A percentile compares a stretch with the other conserved stretches of the same genome.
Evolutionary conservation across 306 rosid genomes (phyloP).

Genomic region (Quercus variabilis): DNA sequence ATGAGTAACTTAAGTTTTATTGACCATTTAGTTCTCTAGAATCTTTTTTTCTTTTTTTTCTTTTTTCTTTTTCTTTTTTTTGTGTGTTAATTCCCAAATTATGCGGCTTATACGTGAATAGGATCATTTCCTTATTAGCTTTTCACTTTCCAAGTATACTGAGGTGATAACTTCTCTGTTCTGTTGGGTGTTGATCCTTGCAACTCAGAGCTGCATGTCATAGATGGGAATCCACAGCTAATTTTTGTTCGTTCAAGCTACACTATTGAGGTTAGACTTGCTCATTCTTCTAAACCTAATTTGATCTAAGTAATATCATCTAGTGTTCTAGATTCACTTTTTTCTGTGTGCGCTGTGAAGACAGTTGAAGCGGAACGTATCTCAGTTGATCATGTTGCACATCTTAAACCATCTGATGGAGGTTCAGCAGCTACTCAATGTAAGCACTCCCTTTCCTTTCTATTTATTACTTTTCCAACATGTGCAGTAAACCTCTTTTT

Average conservation of each 20-base stretch:
- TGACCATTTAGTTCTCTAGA: background rate
- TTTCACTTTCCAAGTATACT: constrained; percentile 10
- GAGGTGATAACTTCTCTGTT: constrained; percentile 24
- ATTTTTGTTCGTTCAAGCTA: constrained; percentile 87
- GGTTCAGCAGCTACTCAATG: constrained; percentile 98
- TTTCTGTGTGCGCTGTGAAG: constrained; percentile 29
- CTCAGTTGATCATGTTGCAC: constrained; percentile 98
- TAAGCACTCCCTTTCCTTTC: constrained; percentile 30
- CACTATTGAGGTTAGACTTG: constrained; percentile 79
- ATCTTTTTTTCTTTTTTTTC: background rate
- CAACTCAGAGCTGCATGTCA: constrained; percentile 87
- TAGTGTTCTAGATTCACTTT: background rate
- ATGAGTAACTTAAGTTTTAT: background rate
- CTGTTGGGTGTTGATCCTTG: constrained; percentile 23
- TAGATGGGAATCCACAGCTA: constrained; percentile 90
- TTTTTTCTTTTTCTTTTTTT: no score
- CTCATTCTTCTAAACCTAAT: background rate
- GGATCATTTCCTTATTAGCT: constrained; percentile 3
- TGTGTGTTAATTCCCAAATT: background rate
- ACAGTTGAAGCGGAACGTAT: constrained; percentile 99
- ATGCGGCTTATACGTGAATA: background rate
- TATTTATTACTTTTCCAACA: constrained; percentile 1
- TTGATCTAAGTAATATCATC: background rate
- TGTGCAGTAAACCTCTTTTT: constrained; percentile 6
- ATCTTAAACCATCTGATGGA: constrained; percentile 97